Base-by-base conservation (phyloP, 1,284 basidiomycete genomes). In the Cryptococcus depauperatus region DNA sequence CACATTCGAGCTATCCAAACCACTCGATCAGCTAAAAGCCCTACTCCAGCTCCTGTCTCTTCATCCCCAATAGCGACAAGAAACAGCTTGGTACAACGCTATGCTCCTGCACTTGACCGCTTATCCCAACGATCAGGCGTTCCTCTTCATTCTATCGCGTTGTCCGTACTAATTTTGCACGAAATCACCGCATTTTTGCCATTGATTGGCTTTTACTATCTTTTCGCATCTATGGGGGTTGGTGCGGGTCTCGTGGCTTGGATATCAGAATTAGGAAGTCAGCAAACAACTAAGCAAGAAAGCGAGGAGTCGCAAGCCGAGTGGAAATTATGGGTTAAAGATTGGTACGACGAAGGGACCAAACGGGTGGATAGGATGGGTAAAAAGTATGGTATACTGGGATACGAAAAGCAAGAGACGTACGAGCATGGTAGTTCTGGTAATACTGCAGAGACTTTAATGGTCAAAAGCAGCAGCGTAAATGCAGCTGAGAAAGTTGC, bases 141-240 rank as follows among this genome's bases (percentile, higher is more conserved):
- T 3, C 83, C 87, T 6, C 68, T 91, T 0, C 77, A 86, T 0
- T 86, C 86, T 2, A 77, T 95, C 41, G 66, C 83, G 4, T 57
- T 85, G 29, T 86, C 88, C 1, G 93, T 95, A 60, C 79, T 79
- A 2, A 71, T 92, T 41, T 74, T 96, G 7, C 91, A 95, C 65
- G 91, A 96, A 66, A 57, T 89, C 13, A 92, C 88, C 0, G 89
- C 90, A 0, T 61, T 93, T 44, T 72, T 83, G 0, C 89, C 90
- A 1, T 73, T 93, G 25, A 75, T 83, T 3, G 75, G 79, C 19
- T 64, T 89, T 33, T 95, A 91, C 66, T 87, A 81, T 57, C 71
- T 76, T 0, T 80, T 88, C 13, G 75, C 81, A 14, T 67, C 76
- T 2, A 56, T 86, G 0, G 87, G 85, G 0, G 71, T 85, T 1